Base-by-base conservation (phyloP, 1,139 yeast genomes). In the Magnusiomyces sp. region DNA sequence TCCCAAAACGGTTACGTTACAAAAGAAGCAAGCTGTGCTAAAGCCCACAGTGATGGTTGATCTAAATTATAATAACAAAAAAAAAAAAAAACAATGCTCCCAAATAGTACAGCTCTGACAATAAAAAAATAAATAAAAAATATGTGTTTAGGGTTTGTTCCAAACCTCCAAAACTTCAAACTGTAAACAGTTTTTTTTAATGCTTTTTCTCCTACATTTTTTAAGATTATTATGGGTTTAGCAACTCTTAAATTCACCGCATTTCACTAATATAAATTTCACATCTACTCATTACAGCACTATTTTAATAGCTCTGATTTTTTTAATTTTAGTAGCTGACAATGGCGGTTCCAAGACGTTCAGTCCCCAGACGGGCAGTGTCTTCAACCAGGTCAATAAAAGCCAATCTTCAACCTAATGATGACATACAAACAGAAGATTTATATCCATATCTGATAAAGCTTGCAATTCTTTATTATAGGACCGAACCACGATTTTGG, bases 371-470 rank as follows among this genome's bases (percentile, higher is more conserved):
- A n/a, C 29, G 46, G 2, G 46, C 46, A 2, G 46, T 43, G 39
- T 19, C 46, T 14, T 34, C 46, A 11, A 19, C 40, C 10, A 13
- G 31, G n/a, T 17, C 40, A 7, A 32, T 43, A 5, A n/a, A 17
- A 4, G 17, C 32, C 6, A 39, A 33, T 27, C 40, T 33, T 16
- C 36, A 19, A n/a, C n/a, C 33, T 31, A 32, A 34, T 13, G 34
- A 33, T 13, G 50, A 53, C 39, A 53, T 65, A 40, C 51, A 60
- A 32, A 67, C 65, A 45, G 56, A 61, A 39, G 56, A 60, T 40
- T 54, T 68, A 20, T 64, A 65, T 50, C 60, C 66, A 36, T 64
- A 60, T 53, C 54, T 67, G 27, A 47, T 66, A 34, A 59, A 68
- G 45, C 53, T 67, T 23, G 62, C 67, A 7, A 59, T 67, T 27